A percentile compares a stretch with the other conserved stretches of the same genome.
Evolutionary conservation across 139 green algal genomes (phyloP).

Genomic region (Volvox reticuliferus): DNA sequence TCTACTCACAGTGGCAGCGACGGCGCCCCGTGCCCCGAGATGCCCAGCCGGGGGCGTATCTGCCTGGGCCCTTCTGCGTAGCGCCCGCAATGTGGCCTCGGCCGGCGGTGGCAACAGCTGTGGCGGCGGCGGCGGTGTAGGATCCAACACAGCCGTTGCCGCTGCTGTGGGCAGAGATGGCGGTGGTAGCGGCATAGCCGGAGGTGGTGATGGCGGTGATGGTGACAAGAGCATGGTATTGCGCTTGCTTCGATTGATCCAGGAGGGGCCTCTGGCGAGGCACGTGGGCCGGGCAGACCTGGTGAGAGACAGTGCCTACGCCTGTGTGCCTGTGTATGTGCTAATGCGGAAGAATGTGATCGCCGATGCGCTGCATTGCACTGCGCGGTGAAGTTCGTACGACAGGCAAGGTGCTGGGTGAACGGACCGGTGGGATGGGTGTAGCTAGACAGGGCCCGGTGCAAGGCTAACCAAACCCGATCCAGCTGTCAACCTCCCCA

Average conservation of each 20-base stretch:
- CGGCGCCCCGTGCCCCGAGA: background rate
- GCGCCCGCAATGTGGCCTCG: background rate
- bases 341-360: too few relatives aligned
- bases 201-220: background rate
- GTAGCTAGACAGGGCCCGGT: too few relatives aligned
- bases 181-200: background rate
- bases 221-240: background rate
- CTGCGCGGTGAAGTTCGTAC: too few relatives aligned
- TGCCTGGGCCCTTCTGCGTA: background rate
- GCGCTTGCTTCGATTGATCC: constrained; percentile 43
- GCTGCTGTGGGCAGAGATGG: background rate
- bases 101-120: background rate
- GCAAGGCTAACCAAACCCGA: too few relatives aligned
- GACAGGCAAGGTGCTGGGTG: too few relatives aligned
- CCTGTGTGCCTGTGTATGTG: too few relatives aligned
- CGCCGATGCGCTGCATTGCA: too few relatives aligned
- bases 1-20: too few relatives aligned
- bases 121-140: background rate
- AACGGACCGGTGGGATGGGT: too few relatives aligned
- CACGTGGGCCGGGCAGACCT: constrained; percentile 1
- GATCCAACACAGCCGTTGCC: background rate
- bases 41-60: background rate
- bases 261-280: constrained; percentile 31
- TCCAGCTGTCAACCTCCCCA: too few relatives aligned
- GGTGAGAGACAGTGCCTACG: background rate